A percentile compares a stretch with the other conserved stretches of the same genome.
phyloP scores from a whole-genome alignment of 768 basidiomycete genomes.

The Termitomyces sp. region DNA sequence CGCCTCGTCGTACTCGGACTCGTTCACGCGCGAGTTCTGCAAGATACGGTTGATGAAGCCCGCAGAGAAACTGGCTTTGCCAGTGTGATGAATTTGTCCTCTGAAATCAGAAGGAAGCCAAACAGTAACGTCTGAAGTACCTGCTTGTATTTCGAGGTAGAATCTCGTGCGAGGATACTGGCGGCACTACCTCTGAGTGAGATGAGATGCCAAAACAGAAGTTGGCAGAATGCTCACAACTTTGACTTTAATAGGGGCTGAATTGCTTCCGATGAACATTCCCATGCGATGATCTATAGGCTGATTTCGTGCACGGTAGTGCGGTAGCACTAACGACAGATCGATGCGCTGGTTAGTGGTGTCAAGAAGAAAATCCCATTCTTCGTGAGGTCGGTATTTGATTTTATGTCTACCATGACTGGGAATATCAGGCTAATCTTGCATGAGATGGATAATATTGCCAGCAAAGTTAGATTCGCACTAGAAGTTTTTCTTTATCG shows the following conservation, averaged over 20 bases:
- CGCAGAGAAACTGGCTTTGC: slow-evolving; percentile 54
- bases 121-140: slow-evolving; percentile 65
- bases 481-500: slow-evolving; percentile 14
- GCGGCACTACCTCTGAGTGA: slow-evolving; percentile 45
- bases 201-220: slow-evolving; percentile 4
- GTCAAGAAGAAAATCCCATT: slow-evolving; percentile 43
- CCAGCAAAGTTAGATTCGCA: slow-evolving; percentile 1
- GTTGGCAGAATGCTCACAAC: slow-evolving; percentile 44
- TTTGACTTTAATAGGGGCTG: slow-evolving; percentile 59
- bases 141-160: slow-evolving; percentile 58
- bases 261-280: slow-evolving; percentile 55
- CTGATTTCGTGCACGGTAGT: slow-evolving; percentile 72
- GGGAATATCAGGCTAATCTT: slow-evolving; percentile 16
- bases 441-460: neutral
- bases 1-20: slow-evolving; percentile 23
- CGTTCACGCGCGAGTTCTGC: slow-evolving; percentile 44
- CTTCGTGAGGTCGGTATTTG: slow-evolving; percentile 52
- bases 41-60: slow-evolving; percentile 71
- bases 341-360: slow-evolving; percentile 49
- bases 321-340: slow-evolving; percentile 64
- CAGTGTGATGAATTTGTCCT: slow-evolving; percentile 54
- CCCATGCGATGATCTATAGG: slow-evolving; percentile 67
- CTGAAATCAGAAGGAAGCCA: slow-evolving; percentile 80
- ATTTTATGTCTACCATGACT: slow-evolving; percentile 53
- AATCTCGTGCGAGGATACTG: slow-evolving; percentile 47